These are phyloP conservation scores for Populus nigra DNA, from an alignment of 345 rosid species.

Conservation along the genomic window DNA sequence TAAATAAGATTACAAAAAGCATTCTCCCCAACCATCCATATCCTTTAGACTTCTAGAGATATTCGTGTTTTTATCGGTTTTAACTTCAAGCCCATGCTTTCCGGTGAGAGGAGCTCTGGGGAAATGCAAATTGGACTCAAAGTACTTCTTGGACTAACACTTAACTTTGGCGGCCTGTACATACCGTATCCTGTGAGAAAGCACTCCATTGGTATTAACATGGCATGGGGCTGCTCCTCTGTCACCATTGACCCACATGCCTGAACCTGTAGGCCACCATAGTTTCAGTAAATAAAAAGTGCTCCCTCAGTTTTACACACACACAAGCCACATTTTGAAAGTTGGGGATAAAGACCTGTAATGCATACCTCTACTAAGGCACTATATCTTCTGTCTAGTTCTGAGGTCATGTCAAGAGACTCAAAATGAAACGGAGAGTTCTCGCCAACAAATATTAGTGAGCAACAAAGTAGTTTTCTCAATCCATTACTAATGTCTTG, in stretches of 20 bases:
- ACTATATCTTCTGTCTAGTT: conserved; percentile 72
- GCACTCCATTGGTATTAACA: conserved; percentile 91
- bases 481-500: conserved; percentile 75
- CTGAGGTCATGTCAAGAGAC: conserved; percentile 80
- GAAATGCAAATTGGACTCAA: conserved; percentile 77
- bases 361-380: conserved; percentile 85
- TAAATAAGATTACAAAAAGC: conserved; percentile 21
- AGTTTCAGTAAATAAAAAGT: not conserved
- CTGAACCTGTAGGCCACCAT: conserved; percentile 56
- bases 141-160: conserved; percentile 89
- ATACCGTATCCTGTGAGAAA: conserved; percentile 80
- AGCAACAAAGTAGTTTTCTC: conserved; percentile 70
- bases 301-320: not conserved
- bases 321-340: not conserved
- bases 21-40: not conserved
- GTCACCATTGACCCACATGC: conserved; percentile 95
- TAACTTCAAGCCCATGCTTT: conserved; percentile 96
- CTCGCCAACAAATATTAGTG: conserved; percentile 84
- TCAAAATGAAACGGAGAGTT: conserved; percentile 78
- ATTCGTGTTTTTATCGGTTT: conserved; percentile 85
- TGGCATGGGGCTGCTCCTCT: conserved; percentile 96
- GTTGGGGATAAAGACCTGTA: not conserved
- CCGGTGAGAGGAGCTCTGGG: conserved; percentile 92
- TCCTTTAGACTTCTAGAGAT: conserved; percentile 9
- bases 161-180: conserved; percentile 59